Conservation (phyloP, 1,284 basidiomycete genomes). For the Afroboletus lepidellus region DNA sequence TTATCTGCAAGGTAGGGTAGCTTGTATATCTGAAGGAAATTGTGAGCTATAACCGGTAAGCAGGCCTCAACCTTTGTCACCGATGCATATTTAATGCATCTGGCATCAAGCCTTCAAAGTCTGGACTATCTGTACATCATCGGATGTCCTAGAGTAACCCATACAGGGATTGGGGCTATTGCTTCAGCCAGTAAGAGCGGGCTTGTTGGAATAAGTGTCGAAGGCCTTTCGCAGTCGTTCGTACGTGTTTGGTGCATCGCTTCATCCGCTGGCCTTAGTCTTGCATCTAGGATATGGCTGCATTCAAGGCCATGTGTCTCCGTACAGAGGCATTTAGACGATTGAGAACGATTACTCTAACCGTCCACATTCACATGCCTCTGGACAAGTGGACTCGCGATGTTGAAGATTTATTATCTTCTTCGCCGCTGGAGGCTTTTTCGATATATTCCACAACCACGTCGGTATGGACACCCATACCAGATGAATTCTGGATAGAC, state of each 20-base stretch:
- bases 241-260: slow-evolving; percentile 40
- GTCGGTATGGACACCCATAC: slow-evolving; percentile 38
- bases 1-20: slow-evolving; percentile 63
- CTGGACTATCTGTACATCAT: slow-evolving; percentile 58
- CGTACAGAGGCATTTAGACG: slow-evolving; percentile 38
- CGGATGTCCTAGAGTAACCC: slow-evolving; percentile 68
- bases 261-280: slow-evolving; percentile 6
- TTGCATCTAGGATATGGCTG: slow-evolving; percentile 46
- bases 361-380: slow-evolving; percentile 40
- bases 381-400: slow-evolving; percentile 43
- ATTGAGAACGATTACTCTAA: slow-evolving; percentile 59
- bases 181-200: slow-evolving; percentile 44
- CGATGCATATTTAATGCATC: slow-evolving; percentile 47
- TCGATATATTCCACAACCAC: slow-evolving; percentile 59
- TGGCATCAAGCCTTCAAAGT: slow-evolving; percentile 47
- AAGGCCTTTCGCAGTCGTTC: slow-evolving; percentile 61
- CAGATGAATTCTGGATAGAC: slow-evolving; percentile 48
- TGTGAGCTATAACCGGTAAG: background rate
- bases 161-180: slow-evolving; percentile 53
- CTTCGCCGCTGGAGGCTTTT: slow-evolving; percentile 52
- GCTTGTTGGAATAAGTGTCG: slow-evolving; percentile 54
- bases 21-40: background rate
- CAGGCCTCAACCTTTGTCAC: slow-evolving; percentile 57
- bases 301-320: slow-evolving; percentile 43
- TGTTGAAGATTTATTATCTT: slow-evolving; percentile 45